Conservation (phyloP, 345 rosid species). For the Angophora floribunda region DNA sequence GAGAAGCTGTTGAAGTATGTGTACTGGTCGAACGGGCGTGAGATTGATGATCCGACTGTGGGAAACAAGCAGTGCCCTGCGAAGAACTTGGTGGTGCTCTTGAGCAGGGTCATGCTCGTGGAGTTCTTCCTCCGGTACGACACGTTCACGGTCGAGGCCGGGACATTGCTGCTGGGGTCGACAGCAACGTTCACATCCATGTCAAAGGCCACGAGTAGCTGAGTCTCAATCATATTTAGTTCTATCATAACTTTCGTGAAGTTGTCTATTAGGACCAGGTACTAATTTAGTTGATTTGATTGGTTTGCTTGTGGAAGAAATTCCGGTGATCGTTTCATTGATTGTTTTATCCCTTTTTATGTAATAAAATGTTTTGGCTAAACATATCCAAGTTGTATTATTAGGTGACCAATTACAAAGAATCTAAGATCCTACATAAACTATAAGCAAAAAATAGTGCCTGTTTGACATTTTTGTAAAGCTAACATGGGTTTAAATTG, state of each 20-base stretch:
- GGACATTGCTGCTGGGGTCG: conserved; percentile 1
- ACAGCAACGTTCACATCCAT: conserved; percentile 12
- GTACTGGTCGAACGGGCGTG: conserved; percentile 35
- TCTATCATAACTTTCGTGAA: not conserved
- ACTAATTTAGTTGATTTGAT: not conserved
- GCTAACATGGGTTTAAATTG: too few relatives aligned
- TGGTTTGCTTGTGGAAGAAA: not conserved
- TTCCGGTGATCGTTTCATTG: not conserved
- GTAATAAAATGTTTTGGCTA: not conserved
- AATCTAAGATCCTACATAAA: not conserved
- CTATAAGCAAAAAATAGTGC: not conserved
- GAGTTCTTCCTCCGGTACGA: conserved; percentile 28
- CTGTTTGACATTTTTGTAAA: not conserved
- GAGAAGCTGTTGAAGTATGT: conserved; percentile 26
- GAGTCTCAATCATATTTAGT: not conserved
- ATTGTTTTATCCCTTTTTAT: not conserved
- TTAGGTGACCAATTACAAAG: not conserved
- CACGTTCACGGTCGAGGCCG: conserved; percentile 15
- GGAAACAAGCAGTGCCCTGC: conserved; percentile 33
- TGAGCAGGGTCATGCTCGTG: conserved; percentile 19
- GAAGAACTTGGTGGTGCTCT: conserved; percentile 23
- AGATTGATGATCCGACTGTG: conserved; percentile 17
- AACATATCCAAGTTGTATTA: not conserved
- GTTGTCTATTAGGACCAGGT: not conserved
- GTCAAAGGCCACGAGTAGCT: not conserved